Conservation (phyloP, 768 basidiomycete genomes). For the Sporobolomyces pararoseus region DNA sequence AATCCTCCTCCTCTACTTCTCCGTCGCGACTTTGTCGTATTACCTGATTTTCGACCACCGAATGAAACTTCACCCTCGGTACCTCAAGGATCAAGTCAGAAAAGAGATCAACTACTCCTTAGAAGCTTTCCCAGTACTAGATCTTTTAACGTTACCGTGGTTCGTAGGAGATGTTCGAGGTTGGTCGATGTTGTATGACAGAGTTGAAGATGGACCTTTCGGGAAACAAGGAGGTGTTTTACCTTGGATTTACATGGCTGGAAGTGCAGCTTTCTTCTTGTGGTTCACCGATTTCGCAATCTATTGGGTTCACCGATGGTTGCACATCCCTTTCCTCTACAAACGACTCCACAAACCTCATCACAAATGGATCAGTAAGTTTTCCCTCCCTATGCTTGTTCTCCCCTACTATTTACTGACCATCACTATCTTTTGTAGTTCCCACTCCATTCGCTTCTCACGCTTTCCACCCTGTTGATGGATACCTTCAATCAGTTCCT, state of each 20-base stretch:
- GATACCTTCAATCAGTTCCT: constrained; percentile 86
- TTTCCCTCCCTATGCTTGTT: not conserved
- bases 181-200: constrained; percentile 70
- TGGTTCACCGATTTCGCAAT: constrained; percentile 87
- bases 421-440: constrained; percentile 55
- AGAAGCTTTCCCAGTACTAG: constrained; percentile 76
- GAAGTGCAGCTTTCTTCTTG: constrained; percentile 55
- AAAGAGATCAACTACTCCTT: constrained; percentile 72
- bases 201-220: constrained; percentile 62
- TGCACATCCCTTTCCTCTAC: constrained; percentile 82
- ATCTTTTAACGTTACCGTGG: constrained; percentile 81
- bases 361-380: constrained; percentile 95
- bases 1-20: constrained; percentile 79
- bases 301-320: constrained; percentile 91
- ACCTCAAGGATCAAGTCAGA: constrained; percentile 74
- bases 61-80: constrained; percentile 77
- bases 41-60: constrained; percentile 84
- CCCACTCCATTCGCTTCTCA: constrained; percentile 96
- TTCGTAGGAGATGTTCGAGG: constrained; percentile 90
- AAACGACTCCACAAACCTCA: constrained; percentile 94
- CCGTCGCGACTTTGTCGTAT: constrained; percentile 81
- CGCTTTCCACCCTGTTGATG: constrained; percentile 95
- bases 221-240: constrained; percentile 41
- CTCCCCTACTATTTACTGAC: not conserved
- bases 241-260: constrained; percentile 42